Base-by-base conservation (phyloP, 129 eudicot genomes). In the Gnaphalium uliginosum region DNA sequence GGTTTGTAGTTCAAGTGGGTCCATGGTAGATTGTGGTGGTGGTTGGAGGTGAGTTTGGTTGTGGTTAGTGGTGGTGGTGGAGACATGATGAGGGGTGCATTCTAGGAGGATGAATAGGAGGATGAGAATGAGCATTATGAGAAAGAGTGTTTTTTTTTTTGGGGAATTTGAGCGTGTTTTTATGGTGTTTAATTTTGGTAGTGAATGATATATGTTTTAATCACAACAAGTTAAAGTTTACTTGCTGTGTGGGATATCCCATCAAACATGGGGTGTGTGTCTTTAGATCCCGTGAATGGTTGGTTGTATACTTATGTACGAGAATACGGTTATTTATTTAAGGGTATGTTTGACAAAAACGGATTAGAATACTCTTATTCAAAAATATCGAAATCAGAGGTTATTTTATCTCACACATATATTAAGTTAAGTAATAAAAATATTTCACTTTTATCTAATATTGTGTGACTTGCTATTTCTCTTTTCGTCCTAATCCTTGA, bases 1-100 rank as follows among this genome's bases (percentile, higher is more conserved):
- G 58, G 86, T 85, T 79, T 89, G 85, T 9, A 85, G 82, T 64
- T 92, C 97, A 66, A 79, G 54, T n/a, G 85, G 89, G 50, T 87
- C 86, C 97, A 92, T 87, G 85, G 76, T 84, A 78, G 51, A 61
- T 35, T 72, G 74, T 67, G 51, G 67, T 46, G 73, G 76, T 67
- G 81, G 69, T 60, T 71, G 84, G 6, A 66, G 77, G 63, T 79
- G 80, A 54, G 61, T 63, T 48, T 48, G 64, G 50, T 39, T 67
- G 25, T 64, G 73, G 73, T 76, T 78, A 51, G 57, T 33, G 71
- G 71, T 69, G 81, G 72, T 81, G 83, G 81, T 61, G 74, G 83
- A 62, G 78, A 71, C 72, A 61, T 26, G 72, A 62, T 78, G 72
- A 66, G 65, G 43, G 35, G 79, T 69, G 80, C 41, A 63, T 72